Base-by-base conservation (phyloP, 352 stramenopile genomes). In the Phytophthora tubulina region DNA sequence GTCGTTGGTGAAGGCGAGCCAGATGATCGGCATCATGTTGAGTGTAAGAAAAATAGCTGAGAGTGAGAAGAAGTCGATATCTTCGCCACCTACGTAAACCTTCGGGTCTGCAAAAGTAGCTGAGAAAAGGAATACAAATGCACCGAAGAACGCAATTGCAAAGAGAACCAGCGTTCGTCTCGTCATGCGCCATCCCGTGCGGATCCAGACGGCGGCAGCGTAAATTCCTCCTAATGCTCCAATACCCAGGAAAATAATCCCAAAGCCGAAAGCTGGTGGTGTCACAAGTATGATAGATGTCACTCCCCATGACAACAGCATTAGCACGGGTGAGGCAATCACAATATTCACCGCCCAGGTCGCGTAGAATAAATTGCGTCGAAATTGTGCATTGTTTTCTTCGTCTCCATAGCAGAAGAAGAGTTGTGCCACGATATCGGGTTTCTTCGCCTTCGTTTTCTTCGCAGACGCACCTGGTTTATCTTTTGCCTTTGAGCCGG, bases 21-120 rank as follows among this genome's bases (percentile, higher is more conserved):
- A 96, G n/a, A 97, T 86, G 72, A 97, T 90, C 7, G 90, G 88
- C 78, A 96, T 89, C 88, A 97, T 94, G 67, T 96, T 95, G 51
- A 96, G 80, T 21, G 90, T 94, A 10, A 96, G 72, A 46, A 92
- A 95, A 41, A 96, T 90, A 36, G 78, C 72, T 15, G 84, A 94
- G 44, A 97, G 68, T 27, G 87, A 82, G 64, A 95, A 94, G 36
- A 94, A 94, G 17, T 95, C 86, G 44, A 96, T 60, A 21, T 86
- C 63, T 49, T 90, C 72, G 15, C 86, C 83, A 21, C 84, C 89
- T 0, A 93, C 45, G 50, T 91, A 92, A 17, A 94, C 85, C 31
- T 82, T 78, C 0, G 88, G 87, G 48, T 96, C 90, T 14, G 89
- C 84, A 48, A 97, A 95, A 7, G 85, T 94, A 14, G 87, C 77